Base-by-base conservation (phyloP, 2,329 filamentous ascomycete genomes). In the Pleoardoris graminearum region DNA sequence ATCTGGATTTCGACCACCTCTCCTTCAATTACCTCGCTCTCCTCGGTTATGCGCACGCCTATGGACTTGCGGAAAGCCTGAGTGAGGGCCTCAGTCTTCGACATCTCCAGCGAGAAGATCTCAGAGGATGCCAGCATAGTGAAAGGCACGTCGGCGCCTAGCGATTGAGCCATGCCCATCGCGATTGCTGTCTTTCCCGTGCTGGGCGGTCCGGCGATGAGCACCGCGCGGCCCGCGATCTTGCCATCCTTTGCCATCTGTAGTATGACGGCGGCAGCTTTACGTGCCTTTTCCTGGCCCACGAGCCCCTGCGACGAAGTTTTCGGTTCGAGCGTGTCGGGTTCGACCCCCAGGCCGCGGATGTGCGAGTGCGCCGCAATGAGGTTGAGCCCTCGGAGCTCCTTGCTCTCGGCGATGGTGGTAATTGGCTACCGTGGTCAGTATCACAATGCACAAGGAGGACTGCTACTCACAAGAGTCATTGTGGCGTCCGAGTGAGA, bases 221-320 rank as follows among this genome's bases (percentile, higher is more conserved):
- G 80, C 27, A 97, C 90, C 29, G 94, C 94, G 68, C 93, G 86
- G 48, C 94, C 94, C 53, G 94, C 94, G 77, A 99, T 97, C 81
- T 97, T 97, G 69, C 93, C 93, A 71, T 97, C 91, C 78, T 96
- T 97, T 67, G 96, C 95, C 94, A 99, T 99, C 79, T 96, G 91
- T 56, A 99, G 79, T 66, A 99, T 96, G 43, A 99, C 89, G 1
- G 93, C 94, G 3, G 94, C 94, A 8, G 94, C 94, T 77, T 97
- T 97, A 55, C 94, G 87, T 51, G 94, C 94, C 80, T 96, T 96
- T 69, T 95, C 88, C 77, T 99, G 94, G 39, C 94, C 94, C 7
- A 99, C 93, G 4, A 99, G 85, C 30, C 94, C 94, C 75, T 99
- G 94, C 12, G 93, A 96, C 42, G 88, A 83, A 23, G 84, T 76